Evolutionary conservation across 805 yeast genomes (phyloP), one percentile per base, ranked within the genome.

Genomic region (Kazachstania kunashirensis): DNA sequence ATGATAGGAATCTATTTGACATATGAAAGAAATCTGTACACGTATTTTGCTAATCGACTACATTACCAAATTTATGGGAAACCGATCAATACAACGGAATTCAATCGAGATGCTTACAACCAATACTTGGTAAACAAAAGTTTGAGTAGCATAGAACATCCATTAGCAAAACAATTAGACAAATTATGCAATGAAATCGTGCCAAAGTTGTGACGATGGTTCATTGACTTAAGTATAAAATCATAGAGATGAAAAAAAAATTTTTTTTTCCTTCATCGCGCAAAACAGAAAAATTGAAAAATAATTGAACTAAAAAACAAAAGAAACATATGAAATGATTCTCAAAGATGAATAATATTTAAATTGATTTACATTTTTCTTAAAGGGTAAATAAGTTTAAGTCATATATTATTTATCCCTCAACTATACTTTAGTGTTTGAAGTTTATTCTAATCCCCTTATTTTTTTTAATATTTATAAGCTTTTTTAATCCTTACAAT

Each of bases 11-110:
- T 47, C 3, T 41, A 47, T 12, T 38, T 60, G 13, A 48, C 44
- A 20, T 49, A 54, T 24, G 58, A 52, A 23, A 55, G 58, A 30
- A 48, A 48, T 5, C 38, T 56, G 5, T 48, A 57, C 14, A 44
- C 44, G 6, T 51, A 52, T 17, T 64, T 64, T 45, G 60, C 57
- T 24, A 50, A 56, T 19, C 50, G 53, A 34, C 38, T 59, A 6
- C 59, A 61, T 36, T 44, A 34, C 23, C 53, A 59, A 29, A 32
- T 62, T n/a, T 58, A 53, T 33, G 42, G 50, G 7, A 52, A 55
- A 24, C 49, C 50, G 13, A 49, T 62, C 25, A 54, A 50, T 24
- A 34, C 51, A 25, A 42, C 41, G 19, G 35, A 46, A 6, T 51
- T 42, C 28, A 48, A 50, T 3, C 48, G 48, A 11, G 39, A 48